phyloP scores from a whole-genome alignment of 371 early-diverging fungal genomes.

The Circinella minor region DNA sequence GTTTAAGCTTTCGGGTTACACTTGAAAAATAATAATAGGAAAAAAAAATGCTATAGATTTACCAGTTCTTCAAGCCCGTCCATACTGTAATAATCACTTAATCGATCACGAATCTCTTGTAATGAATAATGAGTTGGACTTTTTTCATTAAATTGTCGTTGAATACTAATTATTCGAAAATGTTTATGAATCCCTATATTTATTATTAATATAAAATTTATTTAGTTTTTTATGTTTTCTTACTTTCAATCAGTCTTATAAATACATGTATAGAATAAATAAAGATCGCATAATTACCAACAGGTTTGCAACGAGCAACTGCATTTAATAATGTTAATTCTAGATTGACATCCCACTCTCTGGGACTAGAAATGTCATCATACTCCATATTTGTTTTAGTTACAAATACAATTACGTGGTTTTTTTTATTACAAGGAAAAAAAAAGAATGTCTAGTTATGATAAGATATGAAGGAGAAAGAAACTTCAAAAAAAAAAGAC shows the following conservation, averaged over 20 bases:
- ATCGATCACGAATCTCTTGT: slow-evolving; percentile 57
- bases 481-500: no score
- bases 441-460: no score
- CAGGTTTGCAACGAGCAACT: slow-evolving; percentile 62
- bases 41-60: slow-evolving; percentile 4
- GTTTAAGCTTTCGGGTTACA: not conserved
- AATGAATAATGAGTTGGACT: slow-evolving; percentile 50
- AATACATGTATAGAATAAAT: not conserved
- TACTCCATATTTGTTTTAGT: not conserved
- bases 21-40: not conserved
- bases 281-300: slow-evolving; percentile 43
- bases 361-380: not conserved
- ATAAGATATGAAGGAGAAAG: no score
- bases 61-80: slow-evolving; percentile 63
- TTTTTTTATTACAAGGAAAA: no score
- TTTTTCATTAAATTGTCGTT: slow-evolving; percentile 59
- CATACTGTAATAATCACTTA: slow-evolving; percentile 59
- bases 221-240: no score
- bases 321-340: slow-evolving; percentile 64
- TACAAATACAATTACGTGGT: not conserved
- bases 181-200: slow-evolving; percentile 66
- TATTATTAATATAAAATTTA: slow-evolving; percentile 2
- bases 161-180: slow-evolving; percentile 66
- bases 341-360: slow-evolving; percentile 64
- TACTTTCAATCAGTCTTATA: no score